These are phyloP conservation scores for Zymoseptoria passerinii DNA, from an alignment of 2,329 filamentous ascomycete genomes.

Conservation along the genomic window DNA sequence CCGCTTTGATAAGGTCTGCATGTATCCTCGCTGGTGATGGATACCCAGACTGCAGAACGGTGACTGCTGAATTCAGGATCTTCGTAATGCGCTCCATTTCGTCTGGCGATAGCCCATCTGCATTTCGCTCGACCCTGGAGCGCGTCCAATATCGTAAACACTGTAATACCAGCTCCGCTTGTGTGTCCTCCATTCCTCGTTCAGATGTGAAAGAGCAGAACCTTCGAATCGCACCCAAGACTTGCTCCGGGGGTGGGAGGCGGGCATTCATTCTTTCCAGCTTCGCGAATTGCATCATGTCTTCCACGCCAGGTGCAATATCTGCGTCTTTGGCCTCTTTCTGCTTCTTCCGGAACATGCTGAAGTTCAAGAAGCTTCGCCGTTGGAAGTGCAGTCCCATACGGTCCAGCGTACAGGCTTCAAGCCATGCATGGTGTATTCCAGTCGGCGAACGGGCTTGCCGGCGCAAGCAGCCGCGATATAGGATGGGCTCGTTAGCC, in stretches of 20 bases:
- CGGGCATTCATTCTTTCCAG: constrained; percentile 56
- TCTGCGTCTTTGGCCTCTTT: constrained; percentile 51
- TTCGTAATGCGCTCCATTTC: constrained; percentile 19
- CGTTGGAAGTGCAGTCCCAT: constrained; percentile 18
- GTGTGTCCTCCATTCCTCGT: constrained; percentile 53
- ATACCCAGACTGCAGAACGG: neutral
- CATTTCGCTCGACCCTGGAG: neutral
- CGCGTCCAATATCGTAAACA: constrained; percentile 53
- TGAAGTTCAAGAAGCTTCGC: constrained; percentile 56
- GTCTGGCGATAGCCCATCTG: neutral
- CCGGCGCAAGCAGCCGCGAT: constrained; percentile 39
- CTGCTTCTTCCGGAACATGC: constrained; percentile 43
- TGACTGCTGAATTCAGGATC: too few species aligned
- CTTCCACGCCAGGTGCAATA: constrained; percentile 62
- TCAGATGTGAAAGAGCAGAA: constrained; percentile 48
- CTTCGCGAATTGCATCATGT: constrained; percentile 60
- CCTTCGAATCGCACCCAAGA: constrained; percentile 55
- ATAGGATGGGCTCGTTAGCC: constrained; percentile 41
- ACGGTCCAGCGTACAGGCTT: neutral
- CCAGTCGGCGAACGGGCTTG: constrained; percentile 16
- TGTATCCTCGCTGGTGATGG: constrained; percentile 23
- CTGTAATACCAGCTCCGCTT: constrained; percentile 52
- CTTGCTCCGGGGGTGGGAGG: constrained; percentile 53
- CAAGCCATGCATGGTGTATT: neutral
- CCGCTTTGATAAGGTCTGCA: constrained; percentile 33